Evolutionary conservation across 257 asterid genomes (phyloP).

Genomic region (Scutellaria minor): DNA sequence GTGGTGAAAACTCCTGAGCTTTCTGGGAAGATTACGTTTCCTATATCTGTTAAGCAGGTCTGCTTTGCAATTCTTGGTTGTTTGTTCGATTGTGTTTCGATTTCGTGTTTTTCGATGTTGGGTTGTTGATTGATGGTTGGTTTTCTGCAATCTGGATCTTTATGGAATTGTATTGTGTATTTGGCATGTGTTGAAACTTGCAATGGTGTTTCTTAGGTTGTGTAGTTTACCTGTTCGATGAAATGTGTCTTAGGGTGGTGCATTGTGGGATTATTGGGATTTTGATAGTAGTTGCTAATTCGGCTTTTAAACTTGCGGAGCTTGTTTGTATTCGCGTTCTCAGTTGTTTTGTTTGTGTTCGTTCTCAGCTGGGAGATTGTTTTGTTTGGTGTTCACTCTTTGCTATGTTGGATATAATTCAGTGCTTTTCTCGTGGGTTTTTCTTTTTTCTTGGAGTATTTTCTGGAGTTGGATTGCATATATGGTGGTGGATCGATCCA

Average conservation of each 20-base stretch:
- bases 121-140: constrained; percentile 17
- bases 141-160: neutral
- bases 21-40: constrained; percentile 84
- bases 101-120: constrained; percentile 4
- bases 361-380: too few relatives aligned
- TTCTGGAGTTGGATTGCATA: neutral
- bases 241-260: neutral
- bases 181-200: constrained; percentile 8
- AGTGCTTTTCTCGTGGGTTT: neutral
- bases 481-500: neutral
- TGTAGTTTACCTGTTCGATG: constrained; percentile 13
- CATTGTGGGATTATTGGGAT: neutral
- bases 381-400: constrained; percentile 8
- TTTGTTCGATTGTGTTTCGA: neutral
- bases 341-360: neutral
- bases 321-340: constrained; percentile 14
- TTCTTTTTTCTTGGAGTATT: neutral
- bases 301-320: neutral
- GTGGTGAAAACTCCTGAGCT: constrained; percentile 64
- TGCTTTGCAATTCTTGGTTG: neutral
- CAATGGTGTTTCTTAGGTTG: neutral
- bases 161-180: neutral
- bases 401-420: constrained; percentile 6
- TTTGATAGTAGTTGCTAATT: constrained; percentile 16
- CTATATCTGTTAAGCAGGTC: constrained; percentile 87